phyloP scores from a whole-genome alignment of 495 filamentous ascomycete species.

The Venustampulla echinocandica region DNA sequence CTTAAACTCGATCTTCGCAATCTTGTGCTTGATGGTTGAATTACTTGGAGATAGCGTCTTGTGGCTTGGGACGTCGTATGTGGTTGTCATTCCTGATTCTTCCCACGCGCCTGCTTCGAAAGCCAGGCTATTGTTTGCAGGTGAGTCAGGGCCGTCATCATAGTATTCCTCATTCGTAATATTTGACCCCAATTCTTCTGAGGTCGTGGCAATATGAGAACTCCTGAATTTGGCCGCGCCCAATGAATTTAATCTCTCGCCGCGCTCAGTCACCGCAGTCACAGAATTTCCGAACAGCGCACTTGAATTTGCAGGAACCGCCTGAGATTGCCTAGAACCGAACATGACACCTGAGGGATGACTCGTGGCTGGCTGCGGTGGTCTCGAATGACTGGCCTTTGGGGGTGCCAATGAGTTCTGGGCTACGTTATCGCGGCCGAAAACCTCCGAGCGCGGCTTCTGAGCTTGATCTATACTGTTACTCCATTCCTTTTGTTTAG shows the following conservation, averaged over 20 bases:
- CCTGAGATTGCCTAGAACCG: not conserved
- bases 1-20: conserved; percentile 32
- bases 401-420: not conserved
- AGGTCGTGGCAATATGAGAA: not conserved
- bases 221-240: no score
- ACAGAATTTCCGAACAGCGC: not conserved
- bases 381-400: no score
- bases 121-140: conserved; percentile 18
- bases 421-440: conserved; percentile 20
- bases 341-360: no score
- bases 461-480: conserved; percentile 18
- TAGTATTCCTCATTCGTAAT: conserved; percentile 1
- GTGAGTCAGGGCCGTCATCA: conserved; percentile 7
- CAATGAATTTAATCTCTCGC: not conserved
- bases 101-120: conserved; percentile 37
- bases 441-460: conserved; percentile 28
- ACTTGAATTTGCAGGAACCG: not conserved
- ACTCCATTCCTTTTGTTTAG: conserved; percentile 14
- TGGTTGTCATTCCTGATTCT: conserved; percentile 51
- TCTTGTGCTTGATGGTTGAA: conserved; percentile 38
- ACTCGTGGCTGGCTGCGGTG: not conserved
- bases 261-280: not conserved
- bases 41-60: conserved; percentile 36
- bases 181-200: conserved; percentile 1
- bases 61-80: conserved; percentile 50